phyloP scores from a whole-genome alignment of 208 protist genomes.

The Leptomonas seymouri region DNA sequence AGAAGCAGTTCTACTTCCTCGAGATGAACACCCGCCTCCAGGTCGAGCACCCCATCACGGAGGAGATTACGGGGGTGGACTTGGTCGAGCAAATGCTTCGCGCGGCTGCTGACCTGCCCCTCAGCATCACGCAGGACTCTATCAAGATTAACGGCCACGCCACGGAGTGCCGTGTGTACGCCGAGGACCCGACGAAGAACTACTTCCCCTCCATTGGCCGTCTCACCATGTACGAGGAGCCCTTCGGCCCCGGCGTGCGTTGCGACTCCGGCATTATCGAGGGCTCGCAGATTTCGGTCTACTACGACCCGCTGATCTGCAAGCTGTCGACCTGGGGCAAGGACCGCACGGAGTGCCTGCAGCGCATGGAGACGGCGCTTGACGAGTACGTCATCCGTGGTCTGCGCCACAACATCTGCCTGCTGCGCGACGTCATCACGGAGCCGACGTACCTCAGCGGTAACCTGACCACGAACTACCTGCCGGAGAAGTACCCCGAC shows the following conservation, averaged over 20 bases:
- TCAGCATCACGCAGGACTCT: constrained; percentile 84
- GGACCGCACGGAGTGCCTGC: constrained; percentile 73
- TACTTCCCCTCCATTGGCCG: constrained; percentile 87
- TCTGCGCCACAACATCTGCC: constrained; percentile 90
- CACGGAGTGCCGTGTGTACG: constrained; percentile 96
- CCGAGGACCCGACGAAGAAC: constrained; percentile 91
- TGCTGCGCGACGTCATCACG: constrained; percentile 58
- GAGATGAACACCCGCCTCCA: constrained; percentile 99
- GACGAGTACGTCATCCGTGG: constrained; percentile 92
- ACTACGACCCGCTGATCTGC: constrained; percentile 98
- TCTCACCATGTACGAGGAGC: constrained; percentile 35
- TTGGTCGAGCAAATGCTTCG: constrained; percentile 96
- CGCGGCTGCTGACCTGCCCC: constrained; percentile 58
- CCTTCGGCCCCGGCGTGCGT: constrained; percentile 43
- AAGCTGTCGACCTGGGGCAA: constrained; percentile 95
- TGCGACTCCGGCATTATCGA: constrained; percentile 88
- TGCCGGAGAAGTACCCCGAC: constrained; percentile 48
- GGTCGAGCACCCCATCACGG: constrained; percentile 96
- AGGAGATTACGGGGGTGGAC: constrained; percentile 93
- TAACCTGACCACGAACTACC: constrained; percentile 84
- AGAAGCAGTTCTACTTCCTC: constrained; percentile 97
- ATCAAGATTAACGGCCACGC: constrained; percentile 82
- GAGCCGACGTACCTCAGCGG: constrained; percentile 70
- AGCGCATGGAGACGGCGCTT: constrained; percentile 70
- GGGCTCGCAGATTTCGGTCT: constrained; percentile 87